Conservation (phyloP, 2,329 filamentous ascomycete genomes). For the Plenodomus biglobosus region DNA sequence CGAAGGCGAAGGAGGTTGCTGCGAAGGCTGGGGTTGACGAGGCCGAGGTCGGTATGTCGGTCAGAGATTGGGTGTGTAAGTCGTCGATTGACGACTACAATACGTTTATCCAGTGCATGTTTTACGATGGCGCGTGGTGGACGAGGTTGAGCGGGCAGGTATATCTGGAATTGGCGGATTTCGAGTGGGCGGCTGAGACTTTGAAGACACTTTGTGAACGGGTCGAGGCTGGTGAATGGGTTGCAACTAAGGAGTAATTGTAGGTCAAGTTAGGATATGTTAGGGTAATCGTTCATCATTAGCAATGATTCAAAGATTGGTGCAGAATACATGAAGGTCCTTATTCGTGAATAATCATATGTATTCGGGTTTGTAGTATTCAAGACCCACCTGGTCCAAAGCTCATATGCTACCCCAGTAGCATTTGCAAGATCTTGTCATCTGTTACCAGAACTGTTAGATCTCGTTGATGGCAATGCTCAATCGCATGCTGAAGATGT, state of each 20-base stretch:
- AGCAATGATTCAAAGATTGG: too few species aligned
- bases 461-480: too few species aligned
- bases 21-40: constrained; percentile 19
- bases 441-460: too few species aligned
- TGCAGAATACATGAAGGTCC: background rate
- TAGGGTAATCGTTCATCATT: too few species aligned
- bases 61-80: constrained; percentile 48
- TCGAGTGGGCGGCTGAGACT: constrained; percentile 65
- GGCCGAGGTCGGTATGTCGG: constrained; percentile 21
- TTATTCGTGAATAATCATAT: background rate
- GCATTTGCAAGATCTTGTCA: too few species aligned
- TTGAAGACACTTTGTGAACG: constrained; percentile 61
- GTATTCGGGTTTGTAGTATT: background rate
- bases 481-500: too few species aligned
- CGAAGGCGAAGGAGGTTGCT: constrained; percentile 28
- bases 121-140: constrained; percentile 67
- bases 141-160: constrained; percentile 76
- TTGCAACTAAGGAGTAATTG: constrained; percentile 6
- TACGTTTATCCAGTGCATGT: constrained; percentile 69
- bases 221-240: constrained; percentile 51
- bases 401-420: too few species aligned
- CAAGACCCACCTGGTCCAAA: background rate
- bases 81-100: constrained; percentile 59
- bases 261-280: constrained; percentile 3
- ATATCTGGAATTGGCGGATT: constrained; percentile 79